Evolutionary conservation across 2,329 filamentous ascomycete genomes (phyloP).

Genomic region (Escovopsis weberi): DNA sequence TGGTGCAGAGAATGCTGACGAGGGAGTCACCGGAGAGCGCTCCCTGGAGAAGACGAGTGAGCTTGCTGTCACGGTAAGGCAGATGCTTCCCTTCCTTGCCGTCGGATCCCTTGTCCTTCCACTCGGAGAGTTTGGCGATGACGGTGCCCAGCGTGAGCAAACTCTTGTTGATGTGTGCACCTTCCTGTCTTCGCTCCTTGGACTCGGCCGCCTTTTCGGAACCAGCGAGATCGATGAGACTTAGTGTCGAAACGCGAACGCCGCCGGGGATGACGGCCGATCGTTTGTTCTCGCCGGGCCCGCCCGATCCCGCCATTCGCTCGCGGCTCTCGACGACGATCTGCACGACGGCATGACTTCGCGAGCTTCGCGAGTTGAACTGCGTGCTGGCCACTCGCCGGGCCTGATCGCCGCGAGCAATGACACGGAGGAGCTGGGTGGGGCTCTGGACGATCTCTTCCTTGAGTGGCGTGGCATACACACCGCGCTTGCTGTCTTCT

Average conservation of each 20-base stretch:
- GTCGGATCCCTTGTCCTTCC: slow-evolving; percentile 66
- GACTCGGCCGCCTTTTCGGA: slow-evolving; percentile 92
- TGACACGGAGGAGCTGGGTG: slow-evolving; percentile 85
- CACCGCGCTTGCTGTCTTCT: slow-evolving; percentile 89
- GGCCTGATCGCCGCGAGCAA: slow-evolving; percentile 84
- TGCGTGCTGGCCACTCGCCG: slow-evolving; percentile 87
- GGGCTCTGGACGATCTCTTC: slow-evolving; percentile 98
- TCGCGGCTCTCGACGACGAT: slow-evolving; percentile 97
- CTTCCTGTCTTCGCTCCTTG: slow-evolving; percentile 86
- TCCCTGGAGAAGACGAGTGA: slow-evolving; percentile 82
- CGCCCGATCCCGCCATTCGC: slow-evolving; percentile 43
- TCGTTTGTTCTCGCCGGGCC: slow-evolving; percentile 38
- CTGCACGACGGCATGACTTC: slow-evolving; percentile 95
- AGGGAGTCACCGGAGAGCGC: slow-evolving; percentile 87
- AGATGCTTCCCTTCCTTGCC: slow-evolving; percentile 87
- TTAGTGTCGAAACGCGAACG: slow-evolving; percentile 87
- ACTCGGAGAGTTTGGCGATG: slow-evolving; percentile 79
- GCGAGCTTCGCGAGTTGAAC: slow-evolving; percentile 90
- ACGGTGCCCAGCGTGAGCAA: slow-evolving; percentile 89
- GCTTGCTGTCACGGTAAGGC: slow-evolving; percentile 93
- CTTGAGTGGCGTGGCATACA: slow-evolving; percentile 90
- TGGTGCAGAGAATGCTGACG: slow-evolving; percentile 94
- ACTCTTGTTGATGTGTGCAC: slow-evolving; percentile 97
- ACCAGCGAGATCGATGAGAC: slow-evolving; percentile 88
- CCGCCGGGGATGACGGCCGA: slow-evolving; percentile 65